A percentile compares a stretch with the other conserved stretches of the same genome.
Evolutionary conservation across 1,284 basidiomycete genomes (phyloP).

Genomic region (Vanrija sp.): DNA sequence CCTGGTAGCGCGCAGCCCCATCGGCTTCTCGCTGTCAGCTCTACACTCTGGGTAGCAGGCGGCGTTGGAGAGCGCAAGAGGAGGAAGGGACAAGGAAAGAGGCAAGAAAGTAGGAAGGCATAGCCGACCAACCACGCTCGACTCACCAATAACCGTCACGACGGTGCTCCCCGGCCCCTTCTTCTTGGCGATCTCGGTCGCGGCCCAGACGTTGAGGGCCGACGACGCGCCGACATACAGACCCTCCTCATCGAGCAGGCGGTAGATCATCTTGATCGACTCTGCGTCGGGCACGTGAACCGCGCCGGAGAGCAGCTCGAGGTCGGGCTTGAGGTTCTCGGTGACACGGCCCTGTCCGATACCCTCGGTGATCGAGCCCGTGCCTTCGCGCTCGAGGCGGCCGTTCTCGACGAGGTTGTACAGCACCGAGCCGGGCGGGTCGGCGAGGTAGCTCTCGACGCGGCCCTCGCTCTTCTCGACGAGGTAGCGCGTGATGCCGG

Average conservation of each 20-base stretch:
- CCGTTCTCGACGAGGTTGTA: conserved; percentile 80
- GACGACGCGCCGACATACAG: conserved; percentile 95
- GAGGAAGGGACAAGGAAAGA: not conserved
- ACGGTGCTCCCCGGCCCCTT: conserved; percentile 75
- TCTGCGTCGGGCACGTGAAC: conserved; percentile 84
- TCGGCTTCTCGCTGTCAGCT: not conserved
- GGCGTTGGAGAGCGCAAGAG: no score
- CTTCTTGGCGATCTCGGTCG: conserved; percentile 77
- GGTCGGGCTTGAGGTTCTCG: conserved; percentile 83
- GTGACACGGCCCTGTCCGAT: conserved; percentile 98
- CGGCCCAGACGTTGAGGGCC: conserved; percentile 92
- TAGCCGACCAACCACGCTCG: conserved; percentile 71
- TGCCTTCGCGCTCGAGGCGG: conserved; percentile 72
- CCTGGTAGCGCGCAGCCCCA: conserved; percentile 65
- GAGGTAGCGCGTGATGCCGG: conserved; percentile 79
- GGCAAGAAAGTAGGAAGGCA: not conserved
- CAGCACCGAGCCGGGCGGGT: conserved; percentile 92
- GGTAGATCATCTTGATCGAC: conserved; percentile 89
- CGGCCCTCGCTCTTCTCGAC: conserved; percentile 77
- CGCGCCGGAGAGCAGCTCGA: conserved; percentile 74
- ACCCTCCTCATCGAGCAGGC: conserved; percentile 86
- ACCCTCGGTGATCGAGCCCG: conserved; percentile 93
- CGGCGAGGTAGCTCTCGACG: conserved; percentile 89
- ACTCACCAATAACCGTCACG: conserved; percentile 66
- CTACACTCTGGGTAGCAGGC: not conserved